These are phyloP conservation scores for Cutaneotrichosporon spelunceum DNA, from an alignment of 1,284 basidiomycete genomes.

Conservation along the genomic window DNA sequence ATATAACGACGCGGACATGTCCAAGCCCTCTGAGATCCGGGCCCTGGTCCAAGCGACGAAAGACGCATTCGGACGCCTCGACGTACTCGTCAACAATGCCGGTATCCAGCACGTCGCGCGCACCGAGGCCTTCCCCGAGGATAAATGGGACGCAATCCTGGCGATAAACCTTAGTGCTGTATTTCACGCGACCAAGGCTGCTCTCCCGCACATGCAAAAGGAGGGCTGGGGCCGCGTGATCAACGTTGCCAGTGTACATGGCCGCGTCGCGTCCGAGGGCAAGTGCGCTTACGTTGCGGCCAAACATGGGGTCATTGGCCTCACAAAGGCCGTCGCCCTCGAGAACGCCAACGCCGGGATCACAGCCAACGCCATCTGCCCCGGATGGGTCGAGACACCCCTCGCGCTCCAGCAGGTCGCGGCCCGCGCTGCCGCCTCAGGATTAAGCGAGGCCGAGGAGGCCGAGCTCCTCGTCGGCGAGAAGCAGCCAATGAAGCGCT, in stretches of 20 bases:
- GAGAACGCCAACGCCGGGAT: slow-evolving; percentile 15
- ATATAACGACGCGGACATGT: slow-evolving; percentile 13
- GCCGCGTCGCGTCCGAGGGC: slow-evolving; percentile 5
- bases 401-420: slow-evolving; percentile 14
- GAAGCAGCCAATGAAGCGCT: slow-evolving; percentile 18
- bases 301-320: slow-evolving; percentile 17
- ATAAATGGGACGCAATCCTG: slow-evolving; percentile 13
- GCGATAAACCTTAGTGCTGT: slow-evolving; percentile 11
- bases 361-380: slow-evolving; percentile 20
- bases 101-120: slow-evolving; percentile 10
- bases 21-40: slow-evolving; percentile 3
- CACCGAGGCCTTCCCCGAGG: slow-evolving; percentile 11
- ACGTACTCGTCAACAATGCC: slow-evolving; percentile 20
- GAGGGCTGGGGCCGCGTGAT: slow-evolving; percentile 15
- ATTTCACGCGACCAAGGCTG: slow-evolving; percentile 15
- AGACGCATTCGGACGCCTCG: neutral
- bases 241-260: slow-evolving; percentile 16
- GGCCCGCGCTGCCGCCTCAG: slow-evolving; percentile 3
- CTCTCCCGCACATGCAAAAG: slow-evolving; percentile 12
- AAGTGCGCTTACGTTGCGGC: slow-evolving; percentile 17
- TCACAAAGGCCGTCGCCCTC: slow-evolving; percentile 16
- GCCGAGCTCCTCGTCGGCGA: slow-evolving; percentile 10
- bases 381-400: slow-evolving; percentile 19
- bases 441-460: slow-evolving; percentile 7
- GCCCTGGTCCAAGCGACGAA: neutral